A percentile compares a stretch with the other conserved stretches of the same genome.
Evolutionary conservation across 2,329 filamentous ascomycete genomes (phyloP).

Genomic region (Zymoseptoria pseudotritici): DNA sequence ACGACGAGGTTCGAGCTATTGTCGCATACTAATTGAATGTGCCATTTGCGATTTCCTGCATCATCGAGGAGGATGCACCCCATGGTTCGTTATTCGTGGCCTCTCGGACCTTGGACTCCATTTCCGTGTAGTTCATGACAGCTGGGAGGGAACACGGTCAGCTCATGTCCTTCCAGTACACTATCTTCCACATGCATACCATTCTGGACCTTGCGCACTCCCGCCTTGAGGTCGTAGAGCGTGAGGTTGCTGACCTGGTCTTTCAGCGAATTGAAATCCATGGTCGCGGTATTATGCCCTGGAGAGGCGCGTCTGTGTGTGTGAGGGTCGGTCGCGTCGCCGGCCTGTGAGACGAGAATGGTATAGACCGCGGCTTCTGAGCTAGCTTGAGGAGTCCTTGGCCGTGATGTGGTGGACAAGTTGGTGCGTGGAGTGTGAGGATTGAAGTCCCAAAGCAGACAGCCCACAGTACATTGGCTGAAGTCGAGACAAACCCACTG

Average conservation of each 20-base stretch:
- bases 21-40: slow-evolving; percentile 88
- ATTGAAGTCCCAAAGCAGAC: background rate
- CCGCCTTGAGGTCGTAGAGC: slow-evolving; percentile 90
- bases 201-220: slow-evolving; percentile 94
- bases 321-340: too few species aligned
- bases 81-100: slow-evolving; percentile 99
- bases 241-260: slow-evolving; percentile 85
- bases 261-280: slow-evolving; percentile 82
- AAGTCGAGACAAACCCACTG: too few species aligned
- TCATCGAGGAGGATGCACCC: slow-evolving; percentile 74
- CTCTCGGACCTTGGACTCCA: slow-evolving; percentile 82
- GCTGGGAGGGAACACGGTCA: slow-evolving; percentile 44
- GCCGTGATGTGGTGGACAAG: background rate
- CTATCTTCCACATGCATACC: slow-evolving; percentile 48
- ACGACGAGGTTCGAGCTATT: too few species aligned
- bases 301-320: too few species aligned
- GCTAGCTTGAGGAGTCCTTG: background rate
- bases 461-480: too few species aligned
- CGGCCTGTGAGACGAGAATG: background rate
- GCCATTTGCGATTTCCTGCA: slow-evolving; percentile 97
- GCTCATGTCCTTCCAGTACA: background rate
- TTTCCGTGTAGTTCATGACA: slow-evolving; percentile 97
- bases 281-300: slow-evolving; percentile 36
- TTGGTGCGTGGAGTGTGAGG: background rate
- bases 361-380: background rate